Evolutionary conservation across 805 yeast genomes (phyloP), one percentile per base, ranked within the genome.

Genomic region (Ogataea paraovalis): DNA sequence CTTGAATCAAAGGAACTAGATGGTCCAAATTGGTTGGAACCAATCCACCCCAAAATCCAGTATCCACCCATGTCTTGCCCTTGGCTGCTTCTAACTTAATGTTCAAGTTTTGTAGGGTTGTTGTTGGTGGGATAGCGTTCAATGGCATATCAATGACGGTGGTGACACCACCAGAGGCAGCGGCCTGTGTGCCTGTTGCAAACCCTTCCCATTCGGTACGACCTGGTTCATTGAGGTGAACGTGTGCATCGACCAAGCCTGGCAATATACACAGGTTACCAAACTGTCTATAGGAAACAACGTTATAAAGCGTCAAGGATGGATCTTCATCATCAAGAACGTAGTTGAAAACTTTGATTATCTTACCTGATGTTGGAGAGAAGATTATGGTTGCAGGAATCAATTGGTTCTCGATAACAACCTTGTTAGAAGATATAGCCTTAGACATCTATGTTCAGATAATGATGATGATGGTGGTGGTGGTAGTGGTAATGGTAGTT

Each of bases 131-230:
- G 41, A 91, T 83, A 3, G 97, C 96, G 66, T 91, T 91, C 61
- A 91, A 71, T 0, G 98, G 98, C 98, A 91, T 91, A 64, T 91
- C 98, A 18, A 91, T 78, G 18, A 91, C 95, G 0, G 97, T 90
- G 21, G 98, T 91, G 42, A 91, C 97, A 48, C 98, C 98, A 16
- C 98, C 98, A 12, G 91, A 76, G 0, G 96, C 96, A 0, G 97
- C 97, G 2, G 96, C 87, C 62, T 84, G 83, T 0, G 98, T 91
- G 0, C 98, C 98, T 0, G 96, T 85, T n/a, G 83, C 96, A 64
- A 92, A 91, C 1, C 98, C 98, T 67, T 91, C 98, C 98, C 98
- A 91, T 52, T 90, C 96, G 1, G 97, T 91, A 57, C 97, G 73
- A n/a, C 98, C 98, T 0, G 98, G 97, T 60, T 92, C 98, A 65